Base-by-base conservation (phyloP, 805 yeast species). In the Sugiyamaella chiloensis region DNA sequence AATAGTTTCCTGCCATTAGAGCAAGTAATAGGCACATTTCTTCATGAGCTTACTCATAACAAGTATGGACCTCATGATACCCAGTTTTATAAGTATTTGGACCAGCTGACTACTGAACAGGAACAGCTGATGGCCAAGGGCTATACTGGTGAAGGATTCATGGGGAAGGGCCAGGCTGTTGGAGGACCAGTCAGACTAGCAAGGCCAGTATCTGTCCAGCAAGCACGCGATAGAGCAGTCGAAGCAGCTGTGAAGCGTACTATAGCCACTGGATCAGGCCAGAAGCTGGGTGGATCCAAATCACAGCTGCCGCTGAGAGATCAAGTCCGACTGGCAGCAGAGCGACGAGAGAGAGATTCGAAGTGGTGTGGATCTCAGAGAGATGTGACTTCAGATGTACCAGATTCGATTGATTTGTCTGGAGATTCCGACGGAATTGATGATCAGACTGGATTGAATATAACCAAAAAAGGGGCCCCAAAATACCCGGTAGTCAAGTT, bases 1-100 rank as follows among this genome's bases (percentile, higher is more conserved):
- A 56, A 57, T 26, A 57, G 60, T 48, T 89, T 90, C 61, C 61
- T 81, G 16, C 83, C 89, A 1, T 67, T 82, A 36, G 70, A 65
- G 64, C 81, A 80, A 43, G 66, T 90, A 1, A 60, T 90, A 21
- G 96, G 89, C 1, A 88, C 96, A 0, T 77, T 89, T 80, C 69
- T 91, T 4, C 98, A 91, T 64, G 98, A 91, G 62, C 70, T 91
- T 35, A 78, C 87, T 1, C 98, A 91, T 62, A 90, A 88, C 62
- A 61, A 72, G 17, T 69, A 70, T 58, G 96, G 96, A 0, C 85
- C 95, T 0, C 98, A 91, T 61, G 84, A 91, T 67, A 75, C 68
- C 2, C 67, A 66, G 50, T 91, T 91, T 60, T 87, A 87, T 61
- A 68, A 68, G 43, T 73, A 74, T 43, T 63, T 88, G 53, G 91